Evolutionary conservation across 2,329 filamentous ascomycete genomes (phyloP).

Genomic region (Plectosphaerella plurivora): DNA sequence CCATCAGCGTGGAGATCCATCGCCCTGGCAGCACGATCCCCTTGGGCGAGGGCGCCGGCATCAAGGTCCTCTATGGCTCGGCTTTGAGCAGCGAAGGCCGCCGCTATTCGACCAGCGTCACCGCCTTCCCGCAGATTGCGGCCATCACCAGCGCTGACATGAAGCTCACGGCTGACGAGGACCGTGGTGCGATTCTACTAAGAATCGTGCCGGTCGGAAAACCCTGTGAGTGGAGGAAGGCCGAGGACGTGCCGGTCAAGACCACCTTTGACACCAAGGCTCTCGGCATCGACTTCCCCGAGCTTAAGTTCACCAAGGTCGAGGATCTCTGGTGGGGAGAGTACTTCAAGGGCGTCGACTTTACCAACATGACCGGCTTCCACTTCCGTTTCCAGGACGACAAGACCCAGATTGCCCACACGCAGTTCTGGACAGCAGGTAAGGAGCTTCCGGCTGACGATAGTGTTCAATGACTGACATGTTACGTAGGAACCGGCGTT

Average conservation of each 20-base stretch:
- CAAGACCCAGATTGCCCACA: too few species aligned
- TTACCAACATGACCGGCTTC: conserved; percentile 3
- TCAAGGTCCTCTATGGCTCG: too few species aligned
- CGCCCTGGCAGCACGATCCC: too few species aligned
- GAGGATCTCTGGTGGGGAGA: conserved; percentile 1
- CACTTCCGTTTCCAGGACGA: conserved; percentile 1
- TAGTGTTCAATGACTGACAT: too few species aligned
- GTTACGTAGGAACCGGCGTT: too few species aligned
- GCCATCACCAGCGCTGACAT: neutral
- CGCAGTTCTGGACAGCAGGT: too few species aligned
- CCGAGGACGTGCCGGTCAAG: neutral
- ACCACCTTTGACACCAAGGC: neutral
- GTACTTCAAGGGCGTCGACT: conserved; percentile 2
- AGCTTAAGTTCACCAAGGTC: conserved; percentile 2
- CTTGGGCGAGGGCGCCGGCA: too few species aligned
- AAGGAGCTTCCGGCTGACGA: too few species aligned
- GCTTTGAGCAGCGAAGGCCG: too few species aligned
- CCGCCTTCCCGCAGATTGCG: too few species aligned
- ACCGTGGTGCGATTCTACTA: neutral
- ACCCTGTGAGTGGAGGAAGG: neutral
- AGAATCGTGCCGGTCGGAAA: neutral
- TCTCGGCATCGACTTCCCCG: neutral
- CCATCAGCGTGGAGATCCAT: too few species aligned
- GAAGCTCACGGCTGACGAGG: neutral
- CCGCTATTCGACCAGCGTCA: too few species aligned